Percentiles rank a stretch among this genome's conserved stretches.
phyloP scores from a whole-genome alignment of 192 early-diverging fungal species.

The Backusella liffmaniae region DNA sequence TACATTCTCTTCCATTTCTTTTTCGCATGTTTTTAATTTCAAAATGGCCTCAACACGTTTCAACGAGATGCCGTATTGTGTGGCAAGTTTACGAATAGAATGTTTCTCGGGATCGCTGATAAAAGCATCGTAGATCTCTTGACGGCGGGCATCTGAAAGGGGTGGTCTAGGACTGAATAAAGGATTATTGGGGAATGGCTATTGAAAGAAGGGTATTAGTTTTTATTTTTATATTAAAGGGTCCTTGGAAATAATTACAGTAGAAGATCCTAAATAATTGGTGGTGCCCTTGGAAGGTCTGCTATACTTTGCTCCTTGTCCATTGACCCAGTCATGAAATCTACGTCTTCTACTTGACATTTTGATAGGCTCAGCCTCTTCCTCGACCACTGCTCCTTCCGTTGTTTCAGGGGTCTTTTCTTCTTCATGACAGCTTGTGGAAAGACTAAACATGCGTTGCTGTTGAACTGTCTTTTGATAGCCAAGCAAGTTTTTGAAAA shows the following conservation, averaged over 20 bases:
- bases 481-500: background rate
- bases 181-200: constrained; percentile 93
- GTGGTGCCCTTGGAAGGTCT: constrained; percentile 32
- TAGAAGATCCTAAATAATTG: constrained; percentile 31
- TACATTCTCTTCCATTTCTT: constrained; percentile 68
- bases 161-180: constrained; percentile 79
- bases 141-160: constrained; percentile 61
- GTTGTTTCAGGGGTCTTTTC: constrained; percentile 20
- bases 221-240: background rate
- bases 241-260: background rate
- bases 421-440: background rate
- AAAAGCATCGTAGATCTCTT: constrained; percentile 74
- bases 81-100: constrained; percentile 73
- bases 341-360: constrained; percentile 32
- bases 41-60: constrained; percentile 89
- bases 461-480: constrained; percentile 4
- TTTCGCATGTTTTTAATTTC: constrained; percentile 78
- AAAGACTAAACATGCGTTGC: constrained; percentile 16
- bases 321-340: constrained; percentile 36
- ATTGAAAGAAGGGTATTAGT: constrained; percentile 8
- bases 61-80: constrained; percentile 71
- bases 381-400: background rate
- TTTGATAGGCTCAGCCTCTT: constrained; percentile 31
- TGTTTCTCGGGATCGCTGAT: constrained; percentile 49
- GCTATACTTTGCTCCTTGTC: constrained; percentile 23